Conservation (phyloP, 306 rosid species). For the Inga laurina region DNA sequence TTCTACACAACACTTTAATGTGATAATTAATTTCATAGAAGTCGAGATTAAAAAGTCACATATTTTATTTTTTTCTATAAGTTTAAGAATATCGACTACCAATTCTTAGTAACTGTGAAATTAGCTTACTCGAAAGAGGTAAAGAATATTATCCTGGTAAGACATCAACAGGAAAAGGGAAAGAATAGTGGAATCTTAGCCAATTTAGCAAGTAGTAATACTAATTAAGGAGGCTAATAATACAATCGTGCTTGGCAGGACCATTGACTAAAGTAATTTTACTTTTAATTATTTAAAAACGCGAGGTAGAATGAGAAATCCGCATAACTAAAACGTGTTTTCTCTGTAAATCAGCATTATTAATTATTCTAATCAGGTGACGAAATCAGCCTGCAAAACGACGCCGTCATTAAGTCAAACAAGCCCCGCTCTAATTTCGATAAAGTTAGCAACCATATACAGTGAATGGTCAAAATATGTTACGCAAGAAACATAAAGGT, state of each 20-base stretch:
- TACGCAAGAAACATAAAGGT: neutral
- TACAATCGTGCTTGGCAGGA: neutral
- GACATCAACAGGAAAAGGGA: neutral
- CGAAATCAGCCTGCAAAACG: neutral
- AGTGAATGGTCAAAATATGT: neutral
- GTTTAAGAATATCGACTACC: too few relatives aligned
- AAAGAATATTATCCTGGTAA: too few relatives aligned
- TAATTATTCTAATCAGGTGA: neutral
- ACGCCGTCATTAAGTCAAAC: neutral
- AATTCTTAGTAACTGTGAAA: too few relatives aligned
- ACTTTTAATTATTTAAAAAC: neutral
- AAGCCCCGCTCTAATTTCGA: neutral
- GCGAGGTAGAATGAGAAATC: neutral
- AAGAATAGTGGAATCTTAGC: neutral
- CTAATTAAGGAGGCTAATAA: neutral
- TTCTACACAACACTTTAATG: too few relatives aligned
- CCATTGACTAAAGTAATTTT: neutral
- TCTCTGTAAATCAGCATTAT: neutral
- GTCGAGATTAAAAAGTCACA: too few relatives aligned
- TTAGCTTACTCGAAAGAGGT: too few relatives aligned
- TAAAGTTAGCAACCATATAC: neutral
- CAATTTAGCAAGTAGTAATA: neutral
- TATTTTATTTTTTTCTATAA: too few relatives aligned
- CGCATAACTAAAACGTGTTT: constrained; percentile 7
- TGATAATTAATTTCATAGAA: too few relatives aligned